Evolutionary conservation across 2,329 filamentous ascomycete genomes (phyloP).

Genomic region (Talaromyces pinophilus): DNA sequence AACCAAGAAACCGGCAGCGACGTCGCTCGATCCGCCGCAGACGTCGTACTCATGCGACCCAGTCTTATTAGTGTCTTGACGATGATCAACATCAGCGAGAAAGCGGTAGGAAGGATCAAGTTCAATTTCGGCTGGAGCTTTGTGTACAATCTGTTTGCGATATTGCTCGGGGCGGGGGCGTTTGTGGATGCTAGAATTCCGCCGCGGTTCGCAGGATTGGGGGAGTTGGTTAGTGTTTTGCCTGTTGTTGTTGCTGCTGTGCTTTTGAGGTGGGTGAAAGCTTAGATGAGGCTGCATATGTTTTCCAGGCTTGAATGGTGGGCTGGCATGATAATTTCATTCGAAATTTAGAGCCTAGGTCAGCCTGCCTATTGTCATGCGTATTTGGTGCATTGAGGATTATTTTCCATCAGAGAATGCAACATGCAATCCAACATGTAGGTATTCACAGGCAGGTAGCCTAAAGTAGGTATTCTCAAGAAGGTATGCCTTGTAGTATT

Average conservation of each 20-base stretch:
- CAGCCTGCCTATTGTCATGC: too few relatives aligned
- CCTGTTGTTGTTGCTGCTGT: constrained; percentile 60
- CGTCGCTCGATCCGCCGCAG: constrained; percentile 66
- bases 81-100: constrained; percentile 23
- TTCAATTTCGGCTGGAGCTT: constrained; percentile 73
- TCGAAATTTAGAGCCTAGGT: too few relatives aligned
- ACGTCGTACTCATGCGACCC: constrained; percentile 66
- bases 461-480: neutral
- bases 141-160: constrained; percentile 69
- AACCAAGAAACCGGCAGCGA: constrained; percentile 58
- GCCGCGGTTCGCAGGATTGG: constrained; percentile 66
- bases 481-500: neutral
- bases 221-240: constrained; percentile 72
- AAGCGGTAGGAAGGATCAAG: constrained; percentile 52
- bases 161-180: constrained; percentile 66
- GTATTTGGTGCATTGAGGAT: too few relatives aligned
- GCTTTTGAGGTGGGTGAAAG: constrained; percentile 34
- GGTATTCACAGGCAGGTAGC: neutral
- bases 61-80: constrained; percentile 58
- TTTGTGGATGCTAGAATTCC: constrained; percentile 62
- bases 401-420: neutral
- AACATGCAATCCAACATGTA: neutral
- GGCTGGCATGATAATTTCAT: too few relatives aligned
- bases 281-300: too few relatives aligned
- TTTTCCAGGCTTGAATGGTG: too few relatives aligned